Evolutionary conservation across 2,329 filamentous ascomycete genomes (phyloP).

Genomic region (Exophiala sideris): DNA sequence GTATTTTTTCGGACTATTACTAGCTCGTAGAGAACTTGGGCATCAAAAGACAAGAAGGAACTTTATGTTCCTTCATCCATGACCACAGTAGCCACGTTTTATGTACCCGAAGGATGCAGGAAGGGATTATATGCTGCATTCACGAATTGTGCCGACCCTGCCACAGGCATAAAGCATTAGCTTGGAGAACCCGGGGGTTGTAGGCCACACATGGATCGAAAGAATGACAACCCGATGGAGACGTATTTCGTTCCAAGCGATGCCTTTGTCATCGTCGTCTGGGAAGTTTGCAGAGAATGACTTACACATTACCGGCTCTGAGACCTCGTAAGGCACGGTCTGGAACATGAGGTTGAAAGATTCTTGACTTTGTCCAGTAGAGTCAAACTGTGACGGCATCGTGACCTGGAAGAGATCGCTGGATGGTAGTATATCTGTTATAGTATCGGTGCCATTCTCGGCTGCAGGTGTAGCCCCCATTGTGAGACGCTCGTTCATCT

Average conservation of each 20-base stretch:
- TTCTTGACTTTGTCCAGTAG: neutral
- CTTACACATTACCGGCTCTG: constrained; percentile 10
- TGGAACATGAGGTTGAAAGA: constrained; percentile 2
- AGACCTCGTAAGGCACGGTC: constrained; percentile 6
- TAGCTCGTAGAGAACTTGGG: too few relatives aligned
- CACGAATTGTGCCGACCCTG: constrained; percentile 16
- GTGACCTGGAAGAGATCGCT: neutral
- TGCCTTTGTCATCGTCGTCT: neutral
- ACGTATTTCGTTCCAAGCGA: neutral
- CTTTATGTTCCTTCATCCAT: too few relatives aligned
- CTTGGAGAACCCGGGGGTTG: too few relatives aligned
- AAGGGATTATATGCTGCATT: constrained; percentile 13
- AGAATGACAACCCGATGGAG: neutral
- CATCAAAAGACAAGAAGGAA: too few relatives aligned
- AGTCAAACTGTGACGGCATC: neutral
- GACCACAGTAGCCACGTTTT: too few relatives aligned
- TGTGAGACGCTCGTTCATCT: neutral
- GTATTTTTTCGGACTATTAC: too few relatives aligned
- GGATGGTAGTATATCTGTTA: neutral
- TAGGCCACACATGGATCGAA: too few relatives aligned
- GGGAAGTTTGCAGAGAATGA: neutral
- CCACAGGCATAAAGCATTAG: neutral
- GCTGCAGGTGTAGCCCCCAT: neutral
- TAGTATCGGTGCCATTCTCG: neutral
- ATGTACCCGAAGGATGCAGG: neutral